Base-by-base conservation (phyloP, 2,329 filamentous ascomycete species). In the Penicillium sp. region DNA sequence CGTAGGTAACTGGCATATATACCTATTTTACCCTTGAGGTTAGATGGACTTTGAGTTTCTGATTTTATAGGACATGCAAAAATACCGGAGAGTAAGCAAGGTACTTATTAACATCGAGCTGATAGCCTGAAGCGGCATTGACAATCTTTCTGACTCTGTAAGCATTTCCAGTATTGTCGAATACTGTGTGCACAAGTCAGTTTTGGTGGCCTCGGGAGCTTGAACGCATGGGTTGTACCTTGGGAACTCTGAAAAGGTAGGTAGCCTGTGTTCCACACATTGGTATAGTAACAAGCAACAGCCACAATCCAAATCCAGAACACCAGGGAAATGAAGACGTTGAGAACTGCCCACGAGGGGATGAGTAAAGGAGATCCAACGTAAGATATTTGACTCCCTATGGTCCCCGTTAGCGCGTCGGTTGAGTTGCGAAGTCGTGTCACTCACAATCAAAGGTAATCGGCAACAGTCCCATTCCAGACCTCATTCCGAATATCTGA, bases 311-410 rank as follows among this genome's bases (percentile, higher is more conserved):
- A 78, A 58, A 83, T 87, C 68, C 88, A 88, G 2, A 80, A 51
- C 1, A 86, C 76, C 12, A 13, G 87, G 80, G n/a, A 85, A 84
- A 41, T 86, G 81, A 86, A 73, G 0, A 85, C 87, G 66, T 89
- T 90, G 52, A 84, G 82, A 57, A 89, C 87, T 6, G 86, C 86
- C 69, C 86, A 83, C 78, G 85, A 87, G 9, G 86, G 86, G 8
- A 85, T 82, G 34, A 88, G 83, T 21, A 89, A 72, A 16, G 86
- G 86, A 15, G 64, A 66, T 1, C 60, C 60, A 6, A 65, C 58
- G 18, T 66, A 67, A 1, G 64, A 63, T 6, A 67, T 55, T 31
- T 67, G 65, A 23, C 64, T 66, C 65, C 65, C 65, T 67, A 18
- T 9, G 8, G 6, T 0, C 3, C 8, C 50, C 5, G 46, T 57